Evolutionary conservation across 495 filamentous ascomycete genomes (phyloP).

Genomic region (Xylaria bambusicola): DNA sequence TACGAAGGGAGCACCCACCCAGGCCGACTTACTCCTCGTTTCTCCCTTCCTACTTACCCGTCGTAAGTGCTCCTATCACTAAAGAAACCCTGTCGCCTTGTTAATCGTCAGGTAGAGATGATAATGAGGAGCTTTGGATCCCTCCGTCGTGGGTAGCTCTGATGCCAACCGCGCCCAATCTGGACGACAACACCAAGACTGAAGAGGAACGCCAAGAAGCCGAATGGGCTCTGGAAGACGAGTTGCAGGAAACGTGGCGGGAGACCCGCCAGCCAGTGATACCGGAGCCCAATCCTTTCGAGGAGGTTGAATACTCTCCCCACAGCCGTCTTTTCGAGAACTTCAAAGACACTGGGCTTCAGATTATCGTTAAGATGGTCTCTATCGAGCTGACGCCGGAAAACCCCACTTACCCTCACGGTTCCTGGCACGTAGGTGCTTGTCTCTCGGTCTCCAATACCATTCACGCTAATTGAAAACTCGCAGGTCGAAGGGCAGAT

Average conservation of each 20-base stretch:
- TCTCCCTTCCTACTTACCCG: conserved; percentile 32
- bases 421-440: conserved; percentile 39
- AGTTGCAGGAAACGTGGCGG: not conserved
- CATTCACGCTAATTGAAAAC: conserved; percentile 29
- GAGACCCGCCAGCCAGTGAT: conserved; percentile 27
- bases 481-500: conserved; percentile 49
- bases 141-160: too few relatives aligned
- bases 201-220: too few relatives aligned
- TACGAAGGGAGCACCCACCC: conserved; percentile 35
- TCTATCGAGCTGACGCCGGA: conserved; percentile 64
- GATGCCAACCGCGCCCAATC: too few relatives aligned
- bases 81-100: too few relatives aligned
- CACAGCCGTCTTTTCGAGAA: conserved; percentile 27
- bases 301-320: conserved; percentile 34
- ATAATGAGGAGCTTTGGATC: conserved; percentile 41
- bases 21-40: conserved; percentile 54
- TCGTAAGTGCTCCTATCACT: not conserved
- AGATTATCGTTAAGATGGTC: conserved; percentile 67
- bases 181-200: too few relatives aligned
- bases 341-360: conserved; percentile 50
- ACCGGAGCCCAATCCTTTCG: conserved; percentile 35
- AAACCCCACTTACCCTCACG: conserved; percentile 42
- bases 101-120: conserved; percentile 35
- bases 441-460: conserved; percentile 33
- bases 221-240: not conserved